Evolutionary conservation across 208 protist genomes (phyloP).

Genomic region (Wallacemonas sp.): DNA sequence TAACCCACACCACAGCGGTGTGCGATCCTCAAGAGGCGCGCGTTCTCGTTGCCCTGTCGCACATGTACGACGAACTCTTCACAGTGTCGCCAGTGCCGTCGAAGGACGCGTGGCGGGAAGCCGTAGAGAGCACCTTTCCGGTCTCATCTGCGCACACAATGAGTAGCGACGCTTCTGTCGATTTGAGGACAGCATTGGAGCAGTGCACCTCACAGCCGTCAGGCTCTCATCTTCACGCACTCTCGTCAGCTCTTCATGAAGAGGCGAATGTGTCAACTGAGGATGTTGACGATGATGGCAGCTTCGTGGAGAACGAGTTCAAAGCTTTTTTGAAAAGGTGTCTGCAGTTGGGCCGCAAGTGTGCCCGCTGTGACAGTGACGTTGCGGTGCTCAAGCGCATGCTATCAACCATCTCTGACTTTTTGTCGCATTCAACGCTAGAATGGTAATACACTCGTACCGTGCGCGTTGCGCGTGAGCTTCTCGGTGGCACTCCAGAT

Average conservation of each 20-base stretch:
- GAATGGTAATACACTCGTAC: too few species aligned
- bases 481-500: too few species aligned
- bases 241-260: too few species aligned
- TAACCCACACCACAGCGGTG: too few species aligned
- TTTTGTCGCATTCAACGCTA: constrained; percentile 13
- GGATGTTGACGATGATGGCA: constrained; percentile 45
- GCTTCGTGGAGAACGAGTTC: constrained; percentile 48
- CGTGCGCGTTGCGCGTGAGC: too few species aligned
- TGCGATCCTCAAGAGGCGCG: constrained; percentile 14
- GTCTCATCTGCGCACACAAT: background rate
- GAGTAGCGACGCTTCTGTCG: background rate
- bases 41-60: constrained; percentile 20
- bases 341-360: constrained; percentile 33
- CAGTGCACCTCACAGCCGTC: constrained; percentile 17
- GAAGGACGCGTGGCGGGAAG: constrained; percentile 28
- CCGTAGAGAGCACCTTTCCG: constrained; percentile 9
- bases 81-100: constrained; percentile 50
- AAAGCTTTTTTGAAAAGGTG: constrained; percentile 47
- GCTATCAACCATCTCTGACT: constrained; percentile 3
- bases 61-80: constrained; percentile 47
- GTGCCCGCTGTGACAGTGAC: constrained; percentile 8
- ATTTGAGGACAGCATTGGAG: background rate
- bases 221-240: too few species aligned
- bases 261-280: background rate
- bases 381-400: constrained; percentile 12